Conservation (phyloP, 1,139 yeast species). For the Hyphopichia khmerensis region DNA sequence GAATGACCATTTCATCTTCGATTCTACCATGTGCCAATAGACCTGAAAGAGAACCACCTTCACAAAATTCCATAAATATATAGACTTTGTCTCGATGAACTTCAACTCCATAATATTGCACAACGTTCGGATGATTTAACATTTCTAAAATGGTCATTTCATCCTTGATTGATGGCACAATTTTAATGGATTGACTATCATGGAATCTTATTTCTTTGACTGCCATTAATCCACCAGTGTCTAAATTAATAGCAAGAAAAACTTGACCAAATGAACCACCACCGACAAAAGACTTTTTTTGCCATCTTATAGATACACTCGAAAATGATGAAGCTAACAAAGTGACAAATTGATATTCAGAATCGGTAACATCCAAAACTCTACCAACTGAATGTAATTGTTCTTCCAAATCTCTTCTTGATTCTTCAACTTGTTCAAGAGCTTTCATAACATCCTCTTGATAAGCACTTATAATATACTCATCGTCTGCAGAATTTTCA, state of each 20-base stretch:
- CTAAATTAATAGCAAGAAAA: conserved; percentile 86
- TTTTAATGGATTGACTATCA: conserved; percentile 81
- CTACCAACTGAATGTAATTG: conserved; percentile 69
- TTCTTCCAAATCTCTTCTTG: conserved; percentile 49
- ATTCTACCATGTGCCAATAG: conserved; percentile 82
- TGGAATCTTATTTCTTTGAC: conserved; percentile 93
- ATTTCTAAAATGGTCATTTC: conserved; percentile 97
- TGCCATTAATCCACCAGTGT: conserved; percentile 95
- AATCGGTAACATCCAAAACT: conserved; percentile 82
- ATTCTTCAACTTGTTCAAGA: conserved; percentile 57
- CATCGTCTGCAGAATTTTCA: conserved; percentile 62
- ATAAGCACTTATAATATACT: conserved; percentile 52
- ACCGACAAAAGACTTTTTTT: conserved; percentile 89
- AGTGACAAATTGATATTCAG: conserved; percentile 83
- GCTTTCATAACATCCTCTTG: conserved; percentile 61
- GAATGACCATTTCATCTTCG: conserved; percentile 92
- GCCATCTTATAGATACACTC: conserved; percentile 94
- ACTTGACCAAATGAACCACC: conserved; percentile 97
- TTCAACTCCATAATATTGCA: conserved; percentile 94
- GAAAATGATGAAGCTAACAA: conserved; percentile 88
- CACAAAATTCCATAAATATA: conserved; percentile 96
- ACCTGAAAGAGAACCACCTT: conserved; percentile 90
- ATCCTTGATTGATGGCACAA: conserved; percentile 87
- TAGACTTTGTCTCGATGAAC: conserved; percentile 95
- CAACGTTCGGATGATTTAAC: conserved; percentile 93